These are phyloP conservation scores for Mallotus japonicus DNA, from an alignment of 441 rosid genomes.

Conservation along the genomic window DNA sequence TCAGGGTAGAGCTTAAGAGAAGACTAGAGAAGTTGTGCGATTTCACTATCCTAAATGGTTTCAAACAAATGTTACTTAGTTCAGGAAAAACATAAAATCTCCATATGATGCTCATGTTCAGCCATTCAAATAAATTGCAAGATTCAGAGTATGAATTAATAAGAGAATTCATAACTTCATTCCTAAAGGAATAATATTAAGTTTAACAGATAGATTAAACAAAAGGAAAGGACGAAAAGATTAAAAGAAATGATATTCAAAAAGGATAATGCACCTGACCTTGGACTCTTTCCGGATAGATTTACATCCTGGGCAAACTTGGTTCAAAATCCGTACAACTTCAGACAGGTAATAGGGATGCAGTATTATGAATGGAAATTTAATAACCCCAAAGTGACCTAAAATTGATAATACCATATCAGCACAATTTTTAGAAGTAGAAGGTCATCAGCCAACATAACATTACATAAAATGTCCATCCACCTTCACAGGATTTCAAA, in stretches of 20 bases:
- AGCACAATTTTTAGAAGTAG: conserved; percentile 12
- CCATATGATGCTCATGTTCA: neutral
- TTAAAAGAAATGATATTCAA: conserved; percentile 1
- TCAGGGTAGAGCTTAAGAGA: too few species aligned
- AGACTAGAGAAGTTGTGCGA: too few species aligned
- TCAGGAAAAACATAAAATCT: neutral
- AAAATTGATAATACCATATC: conserved; percentile 20
- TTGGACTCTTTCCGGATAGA: conserved; percentile 59
- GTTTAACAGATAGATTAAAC: neutral
- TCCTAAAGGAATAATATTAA: neutral
- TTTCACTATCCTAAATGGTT: too few species aligned
- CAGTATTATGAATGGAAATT: conserved; percentile 51
- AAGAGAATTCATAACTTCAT: neutral
- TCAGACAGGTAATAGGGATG: conserved; percentile 80
- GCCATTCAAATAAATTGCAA: neutral
- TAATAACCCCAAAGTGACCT: conserved; percentile 87
- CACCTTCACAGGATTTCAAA: conserved; percentile 76
- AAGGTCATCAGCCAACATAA: neutral
- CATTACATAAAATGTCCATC: neutral
- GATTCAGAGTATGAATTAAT: neutral
- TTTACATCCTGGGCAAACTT: conserved; percentile 88
- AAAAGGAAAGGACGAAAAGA: neutral
- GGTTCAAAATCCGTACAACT: conserved; percentile 62
- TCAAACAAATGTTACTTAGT: neutral
- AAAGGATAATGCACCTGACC: conserved; percentile 51